Conservation (phyloP, 768 basidiomycete genomes). For the Strobilomyces dryophilus region DNA sequence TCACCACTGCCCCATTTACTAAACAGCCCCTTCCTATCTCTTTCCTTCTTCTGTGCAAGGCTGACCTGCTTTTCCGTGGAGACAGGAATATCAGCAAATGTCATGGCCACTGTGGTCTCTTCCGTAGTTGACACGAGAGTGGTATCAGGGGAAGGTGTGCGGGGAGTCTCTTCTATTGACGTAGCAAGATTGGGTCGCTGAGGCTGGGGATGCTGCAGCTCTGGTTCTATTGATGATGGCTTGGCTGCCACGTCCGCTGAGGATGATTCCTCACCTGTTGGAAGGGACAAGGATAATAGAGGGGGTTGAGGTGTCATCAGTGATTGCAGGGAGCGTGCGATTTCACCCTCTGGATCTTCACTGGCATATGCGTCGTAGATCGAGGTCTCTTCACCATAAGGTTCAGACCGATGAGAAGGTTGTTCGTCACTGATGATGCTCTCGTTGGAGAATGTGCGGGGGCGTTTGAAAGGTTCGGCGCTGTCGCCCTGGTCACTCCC, state of each 20-base stretch:
- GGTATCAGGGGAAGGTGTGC: constrained; percentile 57
- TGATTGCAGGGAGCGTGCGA: constrained; percentile 16
- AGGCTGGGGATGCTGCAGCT: constrained; percentile 66
- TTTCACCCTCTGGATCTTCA: constrained; percentile 48
- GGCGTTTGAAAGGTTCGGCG: constrained; percentile 34
- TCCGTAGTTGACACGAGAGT: constrained; percentile 24
- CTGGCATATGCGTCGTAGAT: constrained; percentile 83
- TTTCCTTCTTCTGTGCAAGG: constrained; percentile 52
- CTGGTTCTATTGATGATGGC: constrained; percentile 32
- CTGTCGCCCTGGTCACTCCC: constrained; percentile 62
- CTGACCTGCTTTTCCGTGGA: constrained; percentile 18
- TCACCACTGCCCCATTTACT: constrained; percentile 57
- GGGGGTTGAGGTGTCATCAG: constrained; percentile 20
- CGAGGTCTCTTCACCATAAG: constrained; percentile 74
- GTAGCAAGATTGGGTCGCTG: constrained; percentile 41
- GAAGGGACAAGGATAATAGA: constrained; percentile 20
- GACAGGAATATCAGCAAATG: constrained; percentile 20
- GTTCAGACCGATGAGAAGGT: constrained; percentile 50
- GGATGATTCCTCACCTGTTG: constrained; percentile 14
- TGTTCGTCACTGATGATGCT: constrained; percentile 40
- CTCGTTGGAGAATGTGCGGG: constrained; percentile 35
- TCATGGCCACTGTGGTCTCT: constrained; percentile 25
- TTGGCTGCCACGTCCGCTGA: constrained; percentile 13
- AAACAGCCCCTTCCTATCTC: constrained; percentile 70
- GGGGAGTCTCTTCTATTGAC: constrained; percentile 36